Base-by-base conservation (phyloP, 1,139 yeast species). In the Scheffersomyces titani region DNA sequence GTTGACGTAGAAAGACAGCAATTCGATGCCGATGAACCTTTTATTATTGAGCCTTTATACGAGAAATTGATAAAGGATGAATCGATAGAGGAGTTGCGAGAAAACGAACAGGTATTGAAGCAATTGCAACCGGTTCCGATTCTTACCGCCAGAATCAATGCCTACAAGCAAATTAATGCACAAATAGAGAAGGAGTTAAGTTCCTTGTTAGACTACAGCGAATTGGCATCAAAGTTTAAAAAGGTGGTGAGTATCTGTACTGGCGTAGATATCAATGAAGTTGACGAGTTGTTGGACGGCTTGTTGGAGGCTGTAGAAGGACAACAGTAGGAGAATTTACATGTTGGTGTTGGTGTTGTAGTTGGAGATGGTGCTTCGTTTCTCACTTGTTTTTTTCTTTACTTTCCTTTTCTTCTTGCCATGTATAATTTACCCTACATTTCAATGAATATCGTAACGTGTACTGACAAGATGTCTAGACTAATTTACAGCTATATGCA, bases 191-290 rank as follows among this genome's bases (percentile, higher is more conserved):
- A 85, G 62, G 92, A 90, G 65, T 73, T 76, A 52, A 75, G 73
- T 50, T 61, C 59, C 30, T 76, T 91, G 59, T 71, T 75, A 50
- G 80, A 80, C 55, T 80, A 88, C 57, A 80, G 85, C 47, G 88
- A 84, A 61, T 78, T 93, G 57, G 97, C 96, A 59, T 81, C 86
- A 45, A 93, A 93, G 70, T 94, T 92, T 75, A 87, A 96, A 66
- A 84, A 90, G 65, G 97, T 94, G 21, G 94, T 94, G 47, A 88
- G 97, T 50, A 80, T 92, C 56, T 93, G 98, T 75, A 90, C 97
- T 3, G 94, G 96, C 20, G 96, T 92, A 24, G 91, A 87, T 51
- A 71, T 79, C 49, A 74, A 77, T 63, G 89, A 89, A 63, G 97
- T 93, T 49, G 99, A 94, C 70, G 85, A 84, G 57, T 81, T 94